phyloP scores from a whole-genome alignment of 768 basidiomycete genomes.

The Naematelia aurantialba region DNA sequence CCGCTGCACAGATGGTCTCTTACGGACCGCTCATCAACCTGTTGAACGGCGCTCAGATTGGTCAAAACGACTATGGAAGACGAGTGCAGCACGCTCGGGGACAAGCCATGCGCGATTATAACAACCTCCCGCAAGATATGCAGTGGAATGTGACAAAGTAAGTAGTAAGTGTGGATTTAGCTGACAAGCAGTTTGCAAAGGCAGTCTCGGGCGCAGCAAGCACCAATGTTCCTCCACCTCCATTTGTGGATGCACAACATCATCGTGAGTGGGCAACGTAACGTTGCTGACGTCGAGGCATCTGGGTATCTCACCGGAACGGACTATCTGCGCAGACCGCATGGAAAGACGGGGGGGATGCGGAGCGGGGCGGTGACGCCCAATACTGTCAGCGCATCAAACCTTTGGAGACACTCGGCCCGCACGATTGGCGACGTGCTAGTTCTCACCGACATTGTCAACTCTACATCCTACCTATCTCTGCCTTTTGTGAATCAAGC shows the following conservation, averaged over 20 bases:
- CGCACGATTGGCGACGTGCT: conserved; percentile 16
- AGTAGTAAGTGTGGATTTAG: conserved; percentile 2
- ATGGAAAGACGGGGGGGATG: neutral
- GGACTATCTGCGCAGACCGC: conserved; percentile 5
- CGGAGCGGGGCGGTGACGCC: conserved; percentile 4
- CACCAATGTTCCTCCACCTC: conserved; percentile 10
- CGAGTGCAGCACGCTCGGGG: conserved; percentile 4
- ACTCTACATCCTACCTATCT: conserved; percentile 5
- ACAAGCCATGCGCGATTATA: conserved; percentile 21
- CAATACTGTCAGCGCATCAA: neutral
- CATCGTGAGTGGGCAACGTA: neutral
- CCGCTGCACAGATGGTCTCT: conserved; percentile 23
- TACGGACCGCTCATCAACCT: conserved; percentile 31
- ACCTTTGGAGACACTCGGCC: conserved; percentile 8
- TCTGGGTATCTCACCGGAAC: conserved; percentile 2
- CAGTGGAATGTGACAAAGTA: conserved; percentile 35
- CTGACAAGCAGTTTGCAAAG: conserved; percentile 10
- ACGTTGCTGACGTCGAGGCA: conserved; percentile 5
- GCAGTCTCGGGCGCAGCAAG: conserved; percentile 1
- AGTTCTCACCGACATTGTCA: conserved; percentile 13
- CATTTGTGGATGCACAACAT: conserved; percentile 19
- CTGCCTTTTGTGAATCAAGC: conserved; percentile 15
- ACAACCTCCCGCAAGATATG: conserved; percentile 25
- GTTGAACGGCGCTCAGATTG: conserved; percentile 12
- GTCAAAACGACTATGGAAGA: neutral